Base-by-base conservation (phyloP, 1,139 yeast species). In the Blastobotrys persicus region DNA sequence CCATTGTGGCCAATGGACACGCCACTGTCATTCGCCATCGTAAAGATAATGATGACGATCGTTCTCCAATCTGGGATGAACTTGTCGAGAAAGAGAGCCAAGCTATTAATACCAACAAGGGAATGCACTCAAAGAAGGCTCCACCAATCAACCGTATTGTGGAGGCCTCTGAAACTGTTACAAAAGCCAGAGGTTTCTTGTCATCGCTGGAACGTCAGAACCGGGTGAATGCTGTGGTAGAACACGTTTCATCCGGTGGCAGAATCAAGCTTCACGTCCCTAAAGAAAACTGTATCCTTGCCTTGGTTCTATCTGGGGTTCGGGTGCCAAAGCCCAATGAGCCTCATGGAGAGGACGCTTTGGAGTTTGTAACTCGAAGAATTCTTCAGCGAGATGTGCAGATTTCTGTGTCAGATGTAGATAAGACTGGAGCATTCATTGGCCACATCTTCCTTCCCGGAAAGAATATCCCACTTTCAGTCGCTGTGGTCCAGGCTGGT, bases 21-120 rank as follows among this genome's bases (percentile, higher is more conserved):
- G 95, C 88, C 16, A 72, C 85, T n/a, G 95, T 87, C 19, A 77
- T 85, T 53, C 82, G 81, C 64, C 95, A 86, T 67, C 81, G 83
- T 62, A 83, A 82, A 65, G 88, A 85, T 52, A 68, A 74, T 42
- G 67, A 74, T 41, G 78, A 79, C 40, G 88, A 83, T 62, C 77
- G 89, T 58, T 81, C 95, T 1, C 76, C 81, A 37, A 77, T 81
- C 58, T 87, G 95, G 94, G 96, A 88, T 63, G 76, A 75, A 49
- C 74, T 88, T 50, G 67, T 86, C 44, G 95, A 86, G 64, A 72
- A 83, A 48, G 96, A 88, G 66, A 74, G 76, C 43, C 74, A 73
- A 44, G 83, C 92, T 19, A 75, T 72, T 56, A 77, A 74, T 48
- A 69, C 69, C 26, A 78, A 81, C 58, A 74, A 72, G 50, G 96